These are phyloP conservation scores for Dissophora globulifera DNA, from an alignment of 192 early-diverging fungal species.

Conservation along the genomic window DNA sequence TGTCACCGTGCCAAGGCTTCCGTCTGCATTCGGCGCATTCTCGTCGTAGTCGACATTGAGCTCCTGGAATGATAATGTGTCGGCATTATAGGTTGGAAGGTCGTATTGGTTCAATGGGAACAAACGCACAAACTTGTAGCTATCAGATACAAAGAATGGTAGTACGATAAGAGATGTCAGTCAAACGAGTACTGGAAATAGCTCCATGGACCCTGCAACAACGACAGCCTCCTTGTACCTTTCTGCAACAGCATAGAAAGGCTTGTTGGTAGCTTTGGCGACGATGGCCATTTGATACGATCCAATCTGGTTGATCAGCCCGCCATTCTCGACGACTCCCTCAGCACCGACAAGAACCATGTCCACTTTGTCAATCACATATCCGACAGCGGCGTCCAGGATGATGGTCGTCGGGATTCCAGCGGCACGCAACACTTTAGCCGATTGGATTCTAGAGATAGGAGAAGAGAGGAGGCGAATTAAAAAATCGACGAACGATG, in stretches of 20 bases:
- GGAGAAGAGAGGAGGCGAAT: not conserved
- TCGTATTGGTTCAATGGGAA: slow-evolving; percentile 97
- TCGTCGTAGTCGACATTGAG: slow-evolving; percentile 51
- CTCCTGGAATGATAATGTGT: slow-evolving; percentile 74
- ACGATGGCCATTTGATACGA: slow-evolving; percentile 96
- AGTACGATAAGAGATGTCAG: not conserved
- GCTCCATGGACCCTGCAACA: no score
- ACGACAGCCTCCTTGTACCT: no score
- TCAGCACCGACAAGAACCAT: slow-evolving; percentile 98
- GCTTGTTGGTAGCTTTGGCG: slow-evolving; percentile 94
- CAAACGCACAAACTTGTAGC: slow-evolving; percentile 96
- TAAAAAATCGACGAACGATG: slow-evolving; percentile 4
- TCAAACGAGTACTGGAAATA: not conserved
- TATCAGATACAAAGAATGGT: slow-evolving; percentile 26
- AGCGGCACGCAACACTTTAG: slow-evolving; percentile 71
- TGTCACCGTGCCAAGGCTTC: slow-evolving; percentile 2
- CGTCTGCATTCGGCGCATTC: no score
- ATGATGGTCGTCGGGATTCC: slow-evolving; percentile 89
- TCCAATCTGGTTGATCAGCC: slow-evolving; percentile 95
- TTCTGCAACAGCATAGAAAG: slow-evolving; percentile 94
- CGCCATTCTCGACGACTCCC: slow-evolving; percentile 97
- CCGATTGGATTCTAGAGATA: slow-evolving; percentile 65
- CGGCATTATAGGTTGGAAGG: slow-evolving; percentile 79
- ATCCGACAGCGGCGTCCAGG: slow-evolving; percentile 92
- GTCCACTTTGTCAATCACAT: slow-evolving; percentile 95